Evolutionary conservation across 495 filamentous ascomycete species (phyloP).

Genomic region (Talaromyces borbonicus): DNA sequence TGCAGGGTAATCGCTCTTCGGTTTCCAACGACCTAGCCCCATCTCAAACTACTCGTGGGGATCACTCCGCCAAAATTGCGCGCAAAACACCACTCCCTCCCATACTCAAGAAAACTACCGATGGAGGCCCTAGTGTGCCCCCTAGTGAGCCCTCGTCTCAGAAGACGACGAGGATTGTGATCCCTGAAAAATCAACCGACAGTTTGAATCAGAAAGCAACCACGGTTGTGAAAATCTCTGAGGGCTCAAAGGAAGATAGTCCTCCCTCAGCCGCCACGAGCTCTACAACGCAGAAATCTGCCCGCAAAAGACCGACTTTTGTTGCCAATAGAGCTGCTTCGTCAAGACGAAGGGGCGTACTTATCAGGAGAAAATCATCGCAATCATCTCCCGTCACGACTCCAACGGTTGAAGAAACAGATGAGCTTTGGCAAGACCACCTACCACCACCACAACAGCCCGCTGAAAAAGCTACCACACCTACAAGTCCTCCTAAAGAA

Average conservation of each 20-base stretch:
- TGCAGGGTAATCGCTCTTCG: neutral
- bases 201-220: neutral
- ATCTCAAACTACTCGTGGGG: neutral
- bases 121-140: constrained; percentile 14
- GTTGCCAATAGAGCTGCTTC: constrained; percentile 20
- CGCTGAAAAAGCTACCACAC: neutral
- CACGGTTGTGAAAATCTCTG: neutral
- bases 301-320: constrained; percentile 24
- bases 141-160: constrained; percentile 9
- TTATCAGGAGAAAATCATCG: constrained; percentile 35
- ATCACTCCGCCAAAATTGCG: neutral
- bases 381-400: constrained; percentile 13
- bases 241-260: neutral
- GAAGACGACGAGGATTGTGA: constrained; percentile 22
- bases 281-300: constrained; percentile 8
- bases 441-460: neutral
- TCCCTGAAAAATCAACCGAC: constrained; percentile 4
- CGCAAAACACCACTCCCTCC: constrained; percentile 18
- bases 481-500: neutral
- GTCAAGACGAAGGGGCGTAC: constrained; percentile 30
- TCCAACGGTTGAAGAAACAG: constrained; percentile 1
- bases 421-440: neutral
- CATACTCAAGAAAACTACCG: constrained; percentile 30
- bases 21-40: neutral
- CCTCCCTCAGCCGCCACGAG: neutral